Conservation (phyloP, 805 yeast species). For the Schwanniomyces pseudopolymorphus region DNA sequence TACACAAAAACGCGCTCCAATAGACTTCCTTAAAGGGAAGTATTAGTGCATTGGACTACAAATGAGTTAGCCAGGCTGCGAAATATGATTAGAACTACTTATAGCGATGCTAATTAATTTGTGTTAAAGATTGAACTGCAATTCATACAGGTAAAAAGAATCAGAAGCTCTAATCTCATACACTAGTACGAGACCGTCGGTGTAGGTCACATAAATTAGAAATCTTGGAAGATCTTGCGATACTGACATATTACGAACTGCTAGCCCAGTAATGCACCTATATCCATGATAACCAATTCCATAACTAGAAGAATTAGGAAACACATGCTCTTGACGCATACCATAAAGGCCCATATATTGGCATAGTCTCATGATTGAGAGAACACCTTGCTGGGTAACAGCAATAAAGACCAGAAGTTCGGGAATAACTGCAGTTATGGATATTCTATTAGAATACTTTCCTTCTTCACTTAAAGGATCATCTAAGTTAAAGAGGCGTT, state of each 20-base stretch:
- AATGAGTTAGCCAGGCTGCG: neutral
- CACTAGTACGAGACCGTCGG: conserved; percentile 30
- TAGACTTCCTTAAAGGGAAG: conserved; percentile 13
- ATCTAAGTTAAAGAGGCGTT: conserved; percentile 38
- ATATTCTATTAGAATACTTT: conserved; percentile 32
- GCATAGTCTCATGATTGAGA: conserved; percentile 37
- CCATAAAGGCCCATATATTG: conserved; percentile 36
- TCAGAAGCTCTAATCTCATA: conserved; percentile 16
- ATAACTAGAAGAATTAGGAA: conserved; percentile 33
- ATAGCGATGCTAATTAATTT: neutral
- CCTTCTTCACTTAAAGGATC: conserved; percentile 38
- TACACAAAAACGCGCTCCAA: conserved; percentile 11
- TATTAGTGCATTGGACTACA: neutral
- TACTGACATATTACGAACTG: conserved; percentile 24
- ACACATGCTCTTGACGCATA: conserved; percentile 43
- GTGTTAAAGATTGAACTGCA: neutral
- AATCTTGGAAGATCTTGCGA: conserved; percentile 20
- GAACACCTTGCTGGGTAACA: conserved; percentile 38
- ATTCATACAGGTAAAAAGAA: neutral
- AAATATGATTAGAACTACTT: too few relatives aligned
- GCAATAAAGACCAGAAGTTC: conserved; percentile 34
- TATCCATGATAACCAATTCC: conserved; percentile 25
- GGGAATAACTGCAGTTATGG: conserved; percentile 34
- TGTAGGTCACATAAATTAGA: conserved; percentile 30
- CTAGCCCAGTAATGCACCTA: conserved; percentile 34